Evolutionary conservation across 768 basidiomycete genomes (phyloP).

Genomic region (Porphyrellus cyaneotinctus): DNA sequence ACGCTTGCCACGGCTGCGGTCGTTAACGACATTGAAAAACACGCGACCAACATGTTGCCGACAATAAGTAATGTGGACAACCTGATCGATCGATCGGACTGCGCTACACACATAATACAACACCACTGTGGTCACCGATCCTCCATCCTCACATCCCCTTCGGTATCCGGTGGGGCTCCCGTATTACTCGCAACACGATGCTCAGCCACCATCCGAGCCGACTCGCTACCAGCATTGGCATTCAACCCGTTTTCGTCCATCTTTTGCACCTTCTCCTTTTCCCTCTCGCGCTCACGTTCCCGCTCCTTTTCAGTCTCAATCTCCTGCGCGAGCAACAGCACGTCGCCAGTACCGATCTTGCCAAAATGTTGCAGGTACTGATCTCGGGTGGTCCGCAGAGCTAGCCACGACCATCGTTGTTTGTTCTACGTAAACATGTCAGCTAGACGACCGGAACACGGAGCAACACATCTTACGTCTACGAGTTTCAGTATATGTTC

Average conservation of each 20-base stretch:
- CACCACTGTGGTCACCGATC: constrained; percentile 23
- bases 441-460: constrained; percentile 6
- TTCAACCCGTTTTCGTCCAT: constrained; percentile 20
- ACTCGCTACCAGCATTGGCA: constrained; percentile 30
- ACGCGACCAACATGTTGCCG: constrained; percentile 9
- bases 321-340: constrained; percentile 42
- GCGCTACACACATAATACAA: neutral
- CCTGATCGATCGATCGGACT: neutral
- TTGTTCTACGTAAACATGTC: constrained; percentile 53
- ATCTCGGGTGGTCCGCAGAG: constrained; percentile 71
- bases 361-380: constrained; percentile 71
- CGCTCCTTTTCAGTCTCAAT: constrained; percentile 36
- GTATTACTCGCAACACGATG: constrained; percentile 21
- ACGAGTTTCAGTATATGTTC: constrained; percentile 55
- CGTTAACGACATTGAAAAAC: constrained; percentile 7
- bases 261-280: constrained; percentile 28
- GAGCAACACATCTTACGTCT: constrained; percentile 42
- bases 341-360: constrained; percentile 78
- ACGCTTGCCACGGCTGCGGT: neutral
- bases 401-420: constrained; percentile 76
- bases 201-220: constrained; percentile 26
- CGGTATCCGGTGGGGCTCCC: constrained; percentile 26
- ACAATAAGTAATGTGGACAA: neutral
- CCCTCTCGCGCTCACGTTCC: constrained; percentile 37
- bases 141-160: constrained; percentile 52